Base-by-base conservation (phyloP, 768 basidiomycete genomes). In the Rhodotorula paludigena region DNA sequence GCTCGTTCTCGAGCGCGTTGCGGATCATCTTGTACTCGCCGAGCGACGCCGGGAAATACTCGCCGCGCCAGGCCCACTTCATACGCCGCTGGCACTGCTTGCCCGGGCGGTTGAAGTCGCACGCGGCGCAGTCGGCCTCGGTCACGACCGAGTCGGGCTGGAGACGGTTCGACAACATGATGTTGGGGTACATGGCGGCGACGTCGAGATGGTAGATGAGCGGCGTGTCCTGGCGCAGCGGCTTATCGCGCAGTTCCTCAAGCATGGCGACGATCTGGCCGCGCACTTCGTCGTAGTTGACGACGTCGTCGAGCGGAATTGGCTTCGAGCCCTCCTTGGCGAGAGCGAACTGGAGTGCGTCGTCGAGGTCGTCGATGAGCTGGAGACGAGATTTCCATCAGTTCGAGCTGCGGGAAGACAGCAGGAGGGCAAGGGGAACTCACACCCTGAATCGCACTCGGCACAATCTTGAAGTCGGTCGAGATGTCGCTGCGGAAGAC, bases 131-230 rank as follows among this genome's bases (percentile, higher is more conserved):
- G 25, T 87, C 88, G 28, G 94, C 86, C 78, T 98, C 96, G 75
- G 93, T 91, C 16, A 97, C 88, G 81, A 98, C 89, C 3, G 96
- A 96, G 79, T 99, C 96, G 4, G 96, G 96, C 74, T 99, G 96
- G 4, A 99, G 83, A 41, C 96, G 90, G 77, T 99, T 99, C 25
- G 93, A 97, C 82, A 99, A 87, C 96, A 99, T 99, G 85, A 99
- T 98, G 79, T 98, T 99, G 63, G 96, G 96, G 78, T 99, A 98
- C 96, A 99, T 99, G 70, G 96, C 96, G 5, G 96, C 96, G 69
- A 99, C 96, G 75, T 99, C 96, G 75, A 98, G 80, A 78, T 99
- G 96, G 79, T 99, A 99, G 76, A 99, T 98, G 70, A 98, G 85
- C 0, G 96, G 96, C 20, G 86, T 89, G 80, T 98, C 93, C 49